These are phyloP conservation scores for Botrytis elliptica DNA, from an alignment of 2,329 filamentous ascomycete genomes.

Conservation along the genomic window DNA sequence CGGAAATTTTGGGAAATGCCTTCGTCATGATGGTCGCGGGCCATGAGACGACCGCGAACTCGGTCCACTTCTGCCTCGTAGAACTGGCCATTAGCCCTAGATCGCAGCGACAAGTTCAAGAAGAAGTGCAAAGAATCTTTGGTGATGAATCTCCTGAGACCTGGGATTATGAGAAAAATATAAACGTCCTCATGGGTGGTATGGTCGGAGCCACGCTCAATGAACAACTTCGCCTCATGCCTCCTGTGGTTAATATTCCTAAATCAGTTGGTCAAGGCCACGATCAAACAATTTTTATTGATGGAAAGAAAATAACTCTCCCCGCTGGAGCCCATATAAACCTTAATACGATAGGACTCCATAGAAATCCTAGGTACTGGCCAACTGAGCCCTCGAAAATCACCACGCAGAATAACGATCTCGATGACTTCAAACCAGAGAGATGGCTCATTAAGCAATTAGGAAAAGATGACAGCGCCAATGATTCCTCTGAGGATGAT, in stretches of 20 bases:
- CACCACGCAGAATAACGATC: constrained; percentile 58
- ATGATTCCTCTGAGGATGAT: constrained; percentile 21
- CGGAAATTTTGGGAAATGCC: constrained; percentile 71
- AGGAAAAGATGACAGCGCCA: constrained; percentile 47
- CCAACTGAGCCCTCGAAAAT: constrained; percentile 47
- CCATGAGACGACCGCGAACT: constrained; percentile 78
- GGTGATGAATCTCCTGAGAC: constrained; percentile 54
- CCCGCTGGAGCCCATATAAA: constrained; percentile 43
- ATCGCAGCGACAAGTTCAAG: constrained; percentile 64
- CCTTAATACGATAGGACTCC: constrained; percentile 46
- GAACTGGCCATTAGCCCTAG: constrained; percentile 64
- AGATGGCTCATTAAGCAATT: constrained; percentile 61
- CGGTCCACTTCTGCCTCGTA: constrained; percentile 68
- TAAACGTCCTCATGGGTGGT: constrained; percentile 64
- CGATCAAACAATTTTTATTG: constrained; percentile 54
- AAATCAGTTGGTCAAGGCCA: constrained; percentile 55
- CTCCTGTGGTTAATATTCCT: constrained; percentile 69
- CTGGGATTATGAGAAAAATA: constrained; percentile 70
- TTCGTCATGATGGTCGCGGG: constrained; percentile 70
- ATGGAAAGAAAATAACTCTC: constrained; percentile 29
- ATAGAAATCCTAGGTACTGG: constrained; percentile 58
- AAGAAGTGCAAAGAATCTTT: constrained; percentile 66
- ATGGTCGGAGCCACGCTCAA: constrained; percentile 75
- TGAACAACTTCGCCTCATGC: constrained; percentile 71
- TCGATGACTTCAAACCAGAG: constrained; percentile 52